Conservation (phyloP, 148 eudicot species). For the Chenopodium quinoa region DNA sequence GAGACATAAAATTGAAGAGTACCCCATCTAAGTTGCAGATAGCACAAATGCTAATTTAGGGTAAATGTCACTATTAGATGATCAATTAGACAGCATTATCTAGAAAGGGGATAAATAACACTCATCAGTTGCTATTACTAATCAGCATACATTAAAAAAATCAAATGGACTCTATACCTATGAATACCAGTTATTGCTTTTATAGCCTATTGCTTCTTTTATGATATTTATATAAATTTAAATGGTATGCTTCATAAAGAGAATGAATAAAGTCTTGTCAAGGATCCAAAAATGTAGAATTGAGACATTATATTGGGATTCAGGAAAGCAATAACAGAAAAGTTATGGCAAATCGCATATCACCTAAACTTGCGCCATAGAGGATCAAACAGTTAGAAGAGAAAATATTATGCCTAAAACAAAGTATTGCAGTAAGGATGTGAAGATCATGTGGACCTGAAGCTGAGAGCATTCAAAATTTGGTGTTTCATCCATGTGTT, state of each 20-base stretch:
- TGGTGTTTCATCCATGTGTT: slow-evolving; percentile 95
- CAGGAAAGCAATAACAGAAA: not conserved
- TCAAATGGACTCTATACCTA: not conserved
- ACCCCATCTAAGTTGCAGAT: not conserved
- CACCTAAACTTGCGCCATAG: not conserved
- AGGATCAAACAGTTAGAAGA: not conserved
- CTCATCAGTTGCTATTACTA: not conserved
- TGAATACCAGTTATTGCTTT: not conserved
- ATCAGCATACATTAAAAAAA: not conserved
- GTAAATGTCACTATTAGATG: not conserved
- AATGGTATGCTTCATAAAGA: not conserved
- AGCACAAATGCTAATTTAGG: not conserved
- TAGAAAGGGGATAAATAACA: too few relatives aligned
- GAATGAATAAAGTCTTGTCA: not conserved
- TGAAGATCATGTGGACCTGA: slow-evolving; percentile 55
- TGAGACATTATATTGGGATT: not conserved
- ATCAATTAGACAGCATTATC: not conserved
- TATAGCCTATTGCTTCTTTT: not conserved
- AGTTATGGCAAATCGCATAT: not conserved
- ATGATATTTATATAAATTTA: too few relatives aligned
- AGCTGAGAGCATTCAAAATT: slow-evolving; percentile 93
- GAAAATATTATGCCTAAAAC: not conserved
- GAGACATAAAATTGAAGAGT: not conserved
- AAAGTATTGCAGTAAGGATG: not conserved
- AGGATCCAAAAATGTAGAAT: not conserved